Conservation (phyloP, 2,329 filamentous ascomycete genomes). For the Phaeoacremonium minimum region DNA sequence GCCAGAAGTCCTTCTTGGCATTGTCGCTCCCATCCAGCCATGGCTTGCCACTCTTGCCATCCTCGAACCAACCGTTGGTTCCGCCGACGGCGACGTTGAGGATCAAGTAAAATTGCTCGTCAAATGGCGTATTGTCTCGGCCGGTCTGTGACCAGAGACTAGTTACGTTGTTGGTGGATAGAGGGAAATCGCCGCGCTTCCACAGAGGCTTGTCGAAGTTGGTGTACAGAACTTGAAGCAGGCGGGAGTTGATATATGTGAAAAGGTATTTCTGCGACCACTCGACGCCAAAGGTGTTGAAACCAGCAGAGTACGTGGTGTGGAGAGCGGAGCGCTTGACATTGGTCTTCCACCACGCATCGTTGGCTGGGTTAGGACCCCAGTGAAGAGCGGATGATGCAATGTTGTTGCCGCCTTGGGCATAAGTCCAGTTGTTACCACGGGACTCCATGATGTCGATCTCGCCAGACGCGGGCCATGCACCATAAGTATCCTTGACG, state of each 20-base stretch:
- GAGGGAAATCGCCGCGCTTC: slow-evolving; percentile 64
- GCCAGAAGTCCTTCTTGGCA: slow-evolving; percentile 75
- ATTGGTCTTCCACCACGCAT: slow-evolving; percentile 82
- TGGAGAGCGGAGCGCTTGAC: slow-evolving; percentile 71
- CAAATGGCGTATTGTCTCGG: slow-evolving; percentile 64
- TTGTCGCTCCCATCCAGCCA: slow-evolving; percentile 68
- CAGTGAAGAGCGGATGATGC: slow-evolving; percentile 77
- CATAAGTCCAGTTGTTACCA: slow-evolving; percentile 76
- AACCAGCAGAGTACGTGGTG: slow-evolving; percentile 64
- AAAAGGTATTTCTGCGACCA: slow-evolving; percentile 88
- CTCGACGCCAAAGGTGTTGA: slow-evolving; percentile 77
- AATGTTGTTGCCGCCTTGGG: slow-evolving; percentile 76
- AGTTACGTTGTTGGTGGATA: slow-evolving; percentile 61
- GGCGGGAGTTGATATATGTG: slow-evolving; percentile 76
- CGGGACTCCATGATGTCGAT: slow-evolving; percentile 80
- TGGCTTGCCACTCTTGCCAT: slow-evolving; percentile 67
- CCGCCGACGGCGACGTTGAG: slow-evolving; percentile 72
- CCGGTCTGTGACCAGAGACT: slow-evolving; percentile 62
- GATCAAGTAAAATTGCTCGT: slow-evolving; percentile 72
- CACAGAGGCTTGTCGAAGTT: slow-evolving; percentile 68
- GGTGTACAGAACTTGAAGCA: slow-evolving; percentile 76
- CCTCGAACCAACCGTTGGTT: slow-evolving; percentile 81
- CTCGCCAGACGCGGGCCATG: slow-evolving; percentile 76
- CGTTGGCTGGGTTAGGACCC: slow-evolving; percentile 67
- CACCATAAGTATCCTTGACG: slow-evolving; percentile 64